Conservation (phyloP, 805 yeast species). For the Clavispora asparagi region DNA sequence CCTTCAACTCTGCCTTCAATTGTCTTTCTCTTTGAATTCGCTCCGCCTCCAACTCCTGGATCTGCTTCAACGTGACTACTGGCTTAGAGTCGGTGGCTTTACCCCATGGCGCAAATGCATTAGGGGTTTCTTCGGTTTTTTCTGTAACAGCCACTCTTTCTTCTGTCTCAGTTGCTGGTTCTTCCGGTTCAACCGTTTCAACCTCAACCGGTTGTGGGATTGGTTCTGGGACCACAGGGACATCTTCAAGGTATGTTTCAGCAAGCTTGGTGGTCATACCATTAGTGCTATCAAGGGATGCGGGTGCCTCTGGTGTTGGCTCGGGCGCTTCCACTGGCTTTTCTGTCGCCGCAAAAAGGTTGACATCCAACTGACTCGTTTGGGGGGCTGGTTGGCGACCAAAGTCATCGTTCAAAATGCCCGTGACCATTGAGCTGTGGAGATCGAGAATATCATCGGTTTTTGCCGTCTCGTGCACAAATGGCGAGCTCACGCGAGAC, state of each 20-base stretch:
- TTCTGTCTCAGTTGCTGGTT: neutral
- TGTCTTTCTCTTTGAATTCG: slow-evolving; percentile 34
- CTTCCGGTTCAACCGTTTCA: neutral
- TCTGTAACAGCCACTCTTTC: neutral
- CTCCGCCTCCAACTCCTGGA: slow-evolving; percentile 48
- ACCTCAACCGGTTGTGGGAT: neutral
- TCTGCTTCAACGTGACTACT: slow-evolving; percentile 44
- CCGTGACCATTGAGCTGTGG: slow-evolving; percentile 37
- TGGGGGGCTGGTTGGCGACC: neutral
- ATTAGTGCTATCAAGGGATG: neutral
- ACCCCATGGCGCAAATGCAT: slow-evolving; percentile 55
- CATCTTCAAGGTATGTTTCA: neutral
- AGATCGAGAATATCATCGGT: slow-evolving; percentile 30
- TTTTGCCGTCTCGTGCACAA: slow-evolving; percentile 19
- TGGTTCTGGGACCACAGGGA: neutral
- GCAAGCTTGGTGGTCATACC: neutral
- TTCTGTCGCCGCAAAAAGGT: neutral
- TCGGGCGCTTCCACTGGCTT: neutral
- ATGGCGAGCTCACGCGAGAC: slow-evolving; percentile 39
- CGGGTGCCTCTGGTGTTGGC: neutral
- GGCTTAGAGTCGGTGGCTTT: slow-evolving; percentile 26
- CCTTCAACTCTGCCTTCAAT: slow-evolving; percentile 24
- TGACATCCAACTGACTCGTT: neutral
- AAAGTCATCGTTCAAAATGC: slow-evolving; percentile 28
- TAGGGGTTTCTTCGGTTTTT: neutral